Evolutionary conservation across 441 rosid species (phyloP).

Genomic region (Adansonia gregorii): DNA sequence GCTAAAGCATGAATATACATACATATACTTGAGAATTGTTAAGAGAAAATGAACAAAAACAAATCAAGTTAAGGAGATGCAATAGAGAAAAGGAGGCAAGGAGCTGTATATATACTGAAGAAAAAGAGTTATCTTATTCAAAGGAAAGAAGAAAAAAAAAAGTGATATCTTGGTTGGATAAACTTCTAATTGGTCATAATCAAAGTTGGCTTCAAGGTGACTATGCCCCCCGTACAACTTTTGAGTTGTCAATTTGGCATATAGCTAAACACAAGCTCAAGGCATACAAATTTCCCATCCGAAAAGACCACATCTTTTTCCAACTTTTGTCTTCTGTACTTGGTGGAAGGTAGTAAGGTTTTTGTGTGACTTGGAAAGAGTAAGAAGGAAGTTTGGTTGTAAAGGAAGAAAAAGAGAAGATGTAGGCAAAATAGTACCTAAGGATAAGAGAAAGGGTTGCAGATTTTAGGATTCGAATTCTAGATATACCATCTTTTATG

Average conservation of each 20-base stretch:
- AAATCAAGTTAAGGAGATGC: slow-evolving; percentile 1
- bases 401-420: slow-evolving; percentile 16
- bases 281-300: slow-evolving; percentile 28
- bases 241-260: slow-evolving; percentile 43
- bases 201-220: slow-evolving; percentile 25
- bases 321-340: slow-evolving; percentile 25
- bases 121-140: neutral
- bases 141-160: neutral
- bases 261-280: slow-evolving; percentile 26
- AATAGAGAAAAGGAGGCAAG: neutral
- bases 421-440: slow-evolving; percentile 11
- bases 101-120: neutral
- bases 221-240: slow-evolving; percentile 23
- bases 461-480: too few relatives aligned
- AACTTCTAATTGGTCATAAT: slow-evolving; percentile 3
- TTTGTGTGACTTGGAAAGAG: slow-evolving; percentile 31
- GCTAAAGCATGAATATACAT: neutral
- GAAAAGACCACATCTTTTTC: slow-evolving; percentile 28
- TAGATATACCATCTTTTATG: too few relatives aligned
- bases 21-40: neutral
- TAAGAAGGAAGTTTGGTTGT: slow-evolving; percentile 31
- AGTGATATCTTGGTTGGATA: neutral
- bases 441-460: too few relatives aligned
- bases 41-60: neutral
- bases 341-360: slow-evolving; percentile 26